Evolutionary conservation across 192 early-diverging fungal genomes (phyloP), one percentile per base, ranked within the genome.

Genomic region (Mortierella alpina): DNA sequence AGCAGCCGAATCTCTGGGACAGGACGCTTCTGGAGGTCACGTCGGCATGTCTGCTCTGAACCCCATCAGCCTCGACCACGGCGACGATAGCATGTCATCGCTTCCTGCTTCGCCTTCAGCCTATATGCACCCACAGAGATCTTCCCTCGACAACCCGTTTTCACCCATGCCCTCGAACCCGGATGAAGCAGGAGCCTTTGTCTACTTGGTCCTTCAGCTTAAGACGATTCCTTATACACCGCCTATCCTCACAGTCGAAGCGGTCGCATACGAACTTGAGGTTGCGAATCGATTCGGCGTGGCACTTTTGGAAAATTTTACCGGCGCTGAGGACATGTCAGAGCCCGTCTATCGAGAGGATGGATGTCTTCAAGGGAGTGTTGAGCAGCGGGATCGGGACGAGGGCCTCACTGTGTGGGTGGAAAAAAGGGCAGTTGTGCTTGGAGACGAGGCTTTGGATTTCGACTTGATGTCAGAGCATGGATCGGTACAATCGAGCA

Each of bases 201-300:
- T 80, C 17, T 80, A 80, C 39, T 59, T 80, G 54, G 77, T 80
- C 31, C 59, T 80, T 4, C 70, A 80, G 17, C 70, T 80, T 53
- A 80, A 72, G 51, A 80, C 77, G 14, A 58, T 80, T 8, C 77
- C 77, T 8, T 80, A 80, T 52, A 80, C 77, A 45, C 77, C 77
- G 5, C 77, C 77, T 4, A 80, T 80, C 17, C 58, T 80, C 40
- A 80, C 77, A 4, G 77, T 80, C 22, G 77, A 80, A 49, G 77
- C 77, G 1, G 77, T 80, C 5, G 68, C 77, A 56, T 80, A 80
- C 31, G 77, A 80, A 52, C 48, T 80, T 20, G 77, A 80, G 41
- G 70, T 80, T 1, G 77, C 77, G 11, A 80, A 80, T 48, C 49
- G 77, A 13, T 55, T 80, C n/a, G 77, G 77, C 23, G 64, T 72